Conservation (phyloP, 176 grass and related monocot species). For the Thinopyrum elongatum region DNA sequence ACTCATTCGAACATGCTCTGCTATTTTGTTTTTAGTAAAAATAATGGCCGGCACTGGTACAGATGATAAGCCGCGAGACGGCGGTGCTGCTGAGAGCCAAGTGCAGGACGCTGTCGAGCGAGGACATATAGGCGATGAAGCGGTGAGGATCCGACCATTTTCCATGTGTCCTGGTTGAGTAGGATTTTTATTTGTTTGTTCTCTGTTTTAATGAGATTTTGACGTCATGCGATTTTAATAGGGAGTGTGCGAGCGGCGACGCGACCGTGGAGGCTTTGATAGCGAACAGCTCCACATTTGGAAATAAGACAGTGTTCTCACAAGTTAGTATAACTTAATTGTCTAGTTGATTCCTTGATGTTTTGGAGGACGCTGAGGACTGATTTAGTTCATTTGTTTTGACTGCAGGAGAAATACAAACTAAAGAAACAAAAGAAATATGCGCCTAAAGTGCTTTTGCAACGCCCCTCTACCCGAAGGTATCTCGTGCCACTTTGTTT, state of each 20-base stretch:
- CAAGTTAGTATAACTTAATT: conserved; percentile 45
- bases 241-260: conserved; percentile 77
- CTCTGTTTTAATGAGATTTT: neutral
- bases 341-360: neutral
- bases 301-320: conserved; percentile 77
- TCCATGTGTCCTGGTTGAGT: too few species aligned
- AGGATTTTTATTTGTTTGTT: neutral
- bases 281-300: conserved; percentile 87
- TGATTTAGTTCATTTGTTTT: neutral
- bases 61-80: too few species aligned
- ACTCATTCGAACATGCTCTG: too few species aligned
- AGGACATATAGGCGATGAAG: conserved; percentile 88
- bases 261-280: conserved; percentile 90
- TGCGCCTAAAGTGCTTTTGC: conserved; percentile 87
- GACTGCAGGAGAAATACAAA: conserved; percentile 92
- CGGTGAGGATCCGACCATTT: conserved; percentile 66
- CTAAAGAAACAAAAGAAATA: conserved; percentile 99
- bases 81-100: too few species aligned
- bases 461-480: conserved; percentile 73
- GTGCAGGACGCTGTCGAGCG: conserved; percentile 76
- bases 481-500: conserved; percentile 13
- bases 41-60: too few species aligned
- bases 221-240: neutral
- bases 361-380: neutral
- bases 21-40: too few species aligned